Evolutionary conservation across 345 rosid species (phyloP).

Genomic region (Sisymbrium altissimum): DNA sequence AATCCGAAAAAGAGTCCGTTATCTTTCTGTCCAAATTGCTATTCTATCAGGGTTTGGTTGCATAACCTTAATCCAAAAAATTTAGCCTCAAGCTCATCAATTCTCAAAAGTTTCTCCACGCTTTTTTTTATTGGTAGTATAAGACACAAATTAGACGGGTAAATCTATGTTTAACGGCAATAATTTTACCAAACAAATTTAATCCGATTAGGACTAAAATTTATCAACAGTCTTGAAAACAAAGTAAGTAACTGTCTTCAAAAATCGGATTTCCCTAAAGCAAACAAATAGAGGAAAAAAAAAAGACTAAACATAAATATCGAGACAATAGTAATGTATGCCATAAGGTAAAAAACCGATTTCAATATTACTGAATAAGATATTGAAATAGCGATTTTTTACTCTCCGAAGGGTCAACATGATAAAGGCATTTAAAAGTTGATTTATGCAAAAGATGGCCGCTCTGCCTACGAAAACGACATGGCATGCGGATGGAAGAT

Average conservation of each 20-base stretch:
- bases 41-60: background rate
- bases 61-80: background rate
- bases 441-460: constrained; percentile 38
- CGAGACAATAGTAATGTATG: background rate
- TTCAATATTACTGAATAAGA: constrained; percentile 13
- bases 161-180: too few relatives aligned
- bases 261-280: background rate
- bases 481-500: constrained; percentile 37
- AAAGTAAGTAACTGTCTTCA: too few relatives aligned
- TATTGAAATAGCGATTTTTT: constrained; percentile 20
- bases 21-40: background rate
- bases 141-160: too few relatives aligned
- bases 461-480: constrained; percentile 31
- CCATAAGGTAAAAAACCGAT: constrained; percentile 24
- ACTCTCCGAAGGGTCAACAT: constrained; percentile 23
- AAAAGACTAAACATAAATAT: background rate
- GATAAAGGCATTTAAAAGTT: constrained; percentile 11
- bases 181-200: too few relatives aligned
- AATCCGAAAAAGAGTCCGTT: background rate
- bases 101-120: background rate
- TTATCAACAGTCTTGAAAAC: too few relatives aligned
- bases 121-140: too few relatives aligned
- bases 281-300: background rate
- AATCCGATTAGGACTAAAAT: too few relatives aligned
- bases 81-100: background rate